Evolutionary conservation across 345 rosid species (phyloP), one percentile per base, ranked within the genome.

Genomic region (Gossypium stocksii): DNA sequence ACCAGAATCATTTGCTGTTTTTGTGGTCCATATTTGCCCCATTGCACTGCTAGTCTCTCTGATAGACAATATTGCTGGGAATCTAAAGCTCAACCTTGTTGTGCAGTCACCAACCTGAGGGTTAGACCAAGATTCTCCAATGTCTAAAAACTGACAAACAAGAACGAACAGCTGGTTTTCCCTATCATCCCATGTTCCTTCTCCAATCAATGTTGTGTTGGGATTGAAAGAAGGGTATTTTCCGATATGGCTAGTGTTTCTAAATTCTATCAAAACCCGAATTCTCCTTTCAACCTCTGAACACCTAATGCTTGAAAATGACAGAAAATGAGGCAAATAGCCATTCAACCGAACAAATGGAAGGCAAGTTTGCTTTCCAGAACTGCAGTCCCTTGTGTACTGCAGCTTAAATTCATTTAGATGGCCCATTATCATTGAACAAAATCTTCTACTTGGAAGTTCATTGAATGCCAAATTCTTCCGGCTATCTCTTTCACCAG

Each of bases 111-210:
- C 89, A 70, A 83, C 75, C 29, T 61, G 76, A 73, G 53, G 85
- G 44, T 71, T 74, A 56, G 74, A 76, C 76, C 79, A 76, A 20
- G 92, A 81, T 17, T 58, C 73, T 2, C 79, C 58, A 0, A 20
- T 17, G 43, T 78, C 81, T 56, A 75, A 71, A 65, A 85, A 66
- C 44, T 66, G 71, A 45, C 83, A 83, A 13, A 80, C 85, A 22
- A 64, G 68, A 25, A 84, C 56, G 68, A 51, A 65, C 14, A 87
- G 78, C 45, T 19, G 76, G 62, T 85, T 77, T 61, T 75, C 80
- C 71, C 73, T 64, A 7, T 75, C 78, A 53, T 83, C 87, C 89
- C 89, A 87, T n/a, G 41, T 7, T 49, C 82, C 89, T 83, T 89
- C 92, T 9, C 85, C 92, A 44, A 89, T 67, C 58, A 87, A 54